Conservation (phyloP, 148 eudicot species). For the Vaccinium vitisidaea region DNA sequence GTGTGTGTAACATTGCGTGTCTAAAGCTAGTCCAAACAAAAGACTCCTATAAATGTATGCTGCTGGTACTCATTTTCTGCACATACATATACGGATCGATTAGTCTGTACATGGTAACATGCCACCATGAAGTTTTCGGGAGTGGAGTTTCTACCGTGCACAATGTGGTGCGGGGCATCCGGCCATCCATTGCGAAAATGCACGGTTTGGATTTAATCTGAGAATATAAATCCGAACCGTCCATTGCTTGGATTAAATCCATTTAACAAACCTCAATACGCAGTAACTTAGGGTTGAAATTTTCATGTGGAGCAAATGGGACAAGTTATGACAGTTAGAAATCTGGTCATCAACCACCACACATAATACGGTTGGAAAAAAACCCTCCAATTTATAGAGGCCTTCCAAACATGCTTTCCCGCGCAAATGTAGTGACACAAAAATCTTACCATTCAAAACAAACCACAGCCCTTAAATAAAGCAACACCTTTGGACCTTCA, state of each 20-base stretch:
- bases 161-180: no score
- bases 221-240: no score
- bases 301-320: background rate
- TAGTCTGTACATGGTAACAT: background rate
- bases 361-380: background rate
- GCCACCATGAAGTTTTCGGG: no score
- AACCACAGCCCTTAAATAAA: background rate
- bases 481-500: conserved; percentile 2
- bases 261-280: background rate
- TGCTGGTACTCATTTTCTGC: background rate
- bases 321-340: background rate
- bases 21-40: no score
- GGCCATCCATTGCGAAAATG: no score
- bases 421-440: background rate
- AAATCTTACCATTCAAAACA: background rate
- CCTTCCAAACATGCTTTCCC: background rate
- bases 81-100: background rate
- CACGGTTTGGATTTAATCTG: no score
- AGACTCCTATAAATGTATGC: no score
- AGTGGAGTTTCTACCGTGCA: no score
- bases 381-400: background rate
- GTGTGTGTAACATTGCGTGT: no score
- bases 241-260: no score
- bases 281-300: background rate
- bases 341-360: background rate